Evolutionary conservation across 164 flowering plant genomes (phyloP).

Genomic region (Magnolia kwangsiensis): DNA sequence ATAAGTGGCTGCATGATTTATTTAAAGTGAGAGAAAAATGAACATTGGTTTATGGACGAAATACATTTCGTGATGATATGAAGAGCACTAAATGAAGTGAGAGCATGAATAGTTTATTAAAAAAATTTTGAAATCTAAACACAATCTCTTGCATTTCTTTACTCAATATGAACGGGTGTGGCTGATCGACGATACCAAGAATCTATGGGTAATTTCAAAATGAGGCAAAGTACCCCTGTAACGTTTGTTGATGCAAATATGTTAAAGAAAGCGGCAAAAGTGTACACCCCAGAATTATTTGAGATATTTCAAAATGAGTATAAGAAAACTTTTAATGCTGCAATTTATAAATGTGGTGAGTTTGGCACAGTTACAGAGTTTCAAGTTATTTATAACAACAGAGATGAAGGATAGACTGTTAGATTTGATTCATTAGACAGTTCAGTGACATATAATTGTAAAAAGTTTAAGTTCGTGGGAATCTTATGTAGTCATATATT

Average conservation of each 20-base stretch:
- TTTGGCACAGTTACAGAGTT: not conserved
- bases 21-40: slow-evolving; percentile 17
- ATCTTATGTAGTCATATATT: slow-evolving; percentile 17
- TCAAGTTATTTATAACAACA: slow-evolving; percentile 4
- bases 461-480: slow-evolving; percentile 16
- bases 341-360: slow-evolving; percentile 11
- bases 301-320: slow-evolving; percentile 22
- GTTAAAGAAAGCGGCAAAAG: slow-evolving; percentile 15
- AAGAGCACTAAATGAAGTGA: slow-evolving; percentile 14
- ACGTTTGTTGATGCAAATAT: slow-evolving; percentile 8
- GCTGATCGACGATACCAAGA: slow-evolving; percentile 9
- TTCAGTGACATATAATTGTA: slow-evolving; percentile 12
- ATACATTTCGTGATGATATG: slow-evolving; percentile 18
- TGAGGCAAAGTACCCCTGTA: slow-evolving; percentile 7
- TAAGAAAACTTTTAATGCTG: not conserved
- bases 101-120: slow-evolving; percentile 8
- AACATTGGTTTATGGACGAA: slow-evolving; percentile 17
- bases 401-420: slow-evolving; percentile 1
- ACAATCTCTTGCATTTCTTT: slow-evolving; percentile 8
- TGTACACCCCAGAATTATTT: slow-evolving; percentile 11
- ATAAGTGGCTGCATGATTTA: slow-evolving; percentile 14
- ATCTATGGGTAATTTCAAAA: slow-evolving; percentile 7
- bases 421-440: slow-evolving; percentile 8
- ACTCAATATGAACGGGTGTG: slow-evolving; percentile 11
- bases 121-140: slow-evolving; percentile 13